These are phyloP conservation scores for Butyriboletus loyo DNA, from an alignment of 768 basidiomycete genomes.

Conservation along the genomic window DNA sequence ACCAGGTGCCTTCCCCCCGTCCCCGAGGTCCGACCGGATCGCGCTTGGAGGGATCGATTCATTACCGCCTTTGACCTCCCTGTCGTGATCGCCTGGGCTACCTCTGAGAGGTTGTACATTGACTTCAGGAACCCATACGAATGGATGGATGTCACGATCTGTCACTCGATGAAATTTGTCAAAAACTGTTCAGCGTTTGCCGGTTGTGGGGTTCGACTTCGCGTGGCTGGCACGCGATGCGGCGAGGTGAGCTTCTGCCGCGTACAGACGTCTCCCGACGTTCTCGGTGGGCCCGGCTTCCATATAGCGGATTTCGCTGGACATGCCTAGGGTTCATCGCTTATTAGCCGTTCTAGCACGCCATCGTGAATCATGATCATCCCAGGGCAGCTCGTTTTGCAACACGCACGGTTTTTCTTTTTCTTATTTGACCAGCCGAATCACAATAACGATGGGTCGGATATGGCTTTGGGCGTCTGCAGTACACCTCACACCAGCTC, in stretches of 20 bases:
- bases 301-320: background rate
- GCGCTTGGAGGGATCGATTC: background rate
- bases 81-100: too few species aligned
- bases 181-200: too few species aligned
- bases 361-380: background rate
- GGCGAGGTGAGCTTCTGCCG: slow-evolving; percentile 2
- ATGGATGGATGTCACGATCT: too few species aligned
- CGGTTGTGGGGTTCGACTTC: slow-evolving; percentile 1
- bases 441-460: background rate
- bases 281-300: background rate
- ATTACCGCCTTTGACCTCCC: background rate
- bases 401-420: background rate
- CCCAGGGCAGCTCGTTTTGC: background rate
- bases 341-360: background rate
- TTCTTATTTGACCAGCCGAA: too few species aligned
- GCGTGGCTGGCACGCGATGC: slow-evolving; percentile 12
- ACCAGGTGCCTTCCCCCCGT: background rate
- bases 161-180: too few species aligned
- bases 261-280: background rate
- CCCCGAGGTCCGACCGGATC: slow-evolving; percentile 9
- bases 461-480: too few species aligned
- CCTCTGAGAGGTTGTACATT: too few species aligned
- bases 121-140: background rate
- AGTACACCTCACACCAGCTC: background rate
- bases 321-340: background rate